Conservation (phyloP, 23 red algal genomes). For the Agarophyton chilense region DNA sequence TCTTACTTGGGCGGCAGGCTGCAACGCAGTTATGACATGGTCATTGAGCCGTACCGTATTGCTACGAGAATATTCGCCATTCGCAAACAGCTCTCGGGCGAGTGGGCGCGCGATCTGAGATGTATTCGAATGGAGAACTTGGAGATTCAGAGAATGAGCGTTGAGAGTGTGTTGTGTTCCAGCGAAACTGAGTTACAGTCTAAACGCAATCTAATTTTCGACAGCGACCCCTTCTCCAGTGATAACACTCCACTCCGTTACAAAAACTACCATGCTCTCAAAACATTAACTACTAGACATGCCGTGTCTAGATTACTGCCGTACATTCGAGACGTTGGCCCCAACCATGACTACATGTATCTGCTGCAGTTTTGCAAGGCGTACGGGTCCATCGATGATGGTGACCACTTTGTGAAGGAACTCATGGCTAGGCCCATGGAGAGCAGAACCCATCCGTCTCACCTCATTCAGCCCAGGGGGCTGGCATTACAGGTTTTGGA, state of each 20-base stretch:
- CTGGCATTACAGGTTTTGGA: constrained; percentile 50
- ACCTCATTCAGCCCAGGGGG: constrained; percentile 21
- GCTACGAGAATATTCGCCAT: constrained; percentile 44
- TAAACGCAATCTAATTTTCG: constrained; percentile 58
- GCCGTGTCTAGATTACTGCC: constrained; percentile 60
- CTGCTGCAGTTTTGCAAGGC: constrained; percentile 54
- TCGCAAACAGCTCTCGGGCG: constrained; percentile 44
- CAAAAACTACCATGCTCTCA: constrained; percentile 68
- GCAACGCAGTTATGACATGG: constrained; percentile 23
- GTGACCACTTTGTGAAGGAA: constrained; percentile 7
- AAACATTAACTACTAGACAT: constrained; percentile 60
- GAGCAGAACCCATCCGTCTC: constrained; percentile 27
- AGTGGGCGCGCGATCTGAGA: constrained; percentile 55
- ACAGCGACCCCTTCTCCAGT: constrained; percentile 47
- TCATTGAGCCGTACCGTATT: constrained; percentile 44
- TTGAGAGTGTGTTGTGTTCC: constrained; percentile 50
- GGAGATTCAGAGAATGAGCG: constrained; percentile 54
- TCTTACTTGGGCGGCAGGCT: constrained; percentile 22
- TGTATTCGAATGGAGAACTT: constrained; percentile 65
- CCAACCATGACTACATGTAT: constrained; percentile 78
- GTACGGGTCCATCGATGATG: constrained; percentile 42
- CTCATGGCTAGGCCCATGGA: constrained; percentile 55
- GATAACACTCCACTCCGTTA: constrained; percentile 67
- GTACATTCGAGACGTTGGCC: constrained; percentile 47
- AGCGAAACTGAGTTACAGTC: constrained; percentile 41